Conservation (phyloP, 2,329 filamentous ascomycete genomes). For the Gnomoniopsis smithogilvyi region DNA sequence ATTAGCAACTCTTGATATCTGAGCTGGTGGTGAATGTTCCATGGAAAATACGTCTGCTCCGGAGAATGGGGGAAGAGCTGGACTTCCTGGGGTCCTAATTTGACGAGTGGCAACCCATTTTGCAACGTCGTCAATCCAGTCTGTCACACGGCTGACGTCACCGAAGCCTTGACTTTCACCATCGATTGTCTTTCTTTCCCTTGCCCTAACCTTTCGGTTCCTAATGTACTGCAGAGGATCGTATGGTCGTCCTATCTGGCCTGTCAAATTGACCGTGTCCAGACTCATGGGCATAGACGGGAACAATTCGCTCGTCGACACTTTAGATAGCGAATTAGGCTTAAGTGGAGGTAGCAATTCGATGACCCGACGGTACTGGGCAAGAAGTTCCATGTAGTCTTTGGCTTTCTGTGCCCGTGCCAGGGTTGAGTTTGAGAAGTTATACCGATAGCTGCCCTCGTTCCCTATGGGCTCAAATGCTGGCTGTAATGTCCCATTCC, state of each 20-base stretch:
- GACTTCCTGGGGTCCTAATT: constrained; percentile 26
- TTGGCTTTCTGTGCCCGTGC: constrained; percentile 81
- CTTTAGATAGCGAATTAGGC: constrained; percentile 30
- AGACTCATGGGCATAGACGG: constrained; percentile 33
- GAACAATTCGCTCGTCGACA: constrained; percentile 38
- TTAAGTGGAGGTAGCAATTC: constrained; percentile 73
- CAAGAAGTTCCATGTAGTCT: constrained; percentile 78
- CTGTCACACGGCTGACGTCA: constrained; percentile 66
- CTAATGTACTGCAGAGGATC: constrained; percentile 92
- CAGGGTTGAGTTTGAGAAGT: constrained; percentile 76
- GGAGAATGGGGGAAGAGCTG: constrained; percentile 43
- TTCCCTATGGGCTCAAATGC: constrained; percentile 39
- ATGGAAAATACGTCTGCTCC: constrained; percentile 42
- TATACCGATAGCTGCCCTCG: constrained; percentile 53
- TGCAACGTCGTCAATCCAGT: constrained; percentile 73
- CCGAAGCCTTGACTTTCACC: constrained; percentile 74
- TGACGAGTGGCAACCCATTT: constrained; percentile 39
- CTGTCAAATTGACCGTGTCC: constrained; percentile 30
- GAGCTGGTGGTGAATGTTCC: constrained; percentile 40
- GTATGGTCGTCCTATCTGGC: constrained; percentile 65
- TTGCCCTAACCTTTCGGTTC: constrained; percentile 79
- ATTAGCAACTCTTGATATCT: constrained; percentile 35
- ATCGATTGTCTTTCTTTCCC: constrained; percentile 73
- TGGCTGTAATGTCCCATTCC: constrained; percentile 42
- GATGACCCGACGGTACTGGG: constrained; percentile 80